Conservation (phyloP, 345 rosid species). For the Lumnitzera littorea region DNA sequence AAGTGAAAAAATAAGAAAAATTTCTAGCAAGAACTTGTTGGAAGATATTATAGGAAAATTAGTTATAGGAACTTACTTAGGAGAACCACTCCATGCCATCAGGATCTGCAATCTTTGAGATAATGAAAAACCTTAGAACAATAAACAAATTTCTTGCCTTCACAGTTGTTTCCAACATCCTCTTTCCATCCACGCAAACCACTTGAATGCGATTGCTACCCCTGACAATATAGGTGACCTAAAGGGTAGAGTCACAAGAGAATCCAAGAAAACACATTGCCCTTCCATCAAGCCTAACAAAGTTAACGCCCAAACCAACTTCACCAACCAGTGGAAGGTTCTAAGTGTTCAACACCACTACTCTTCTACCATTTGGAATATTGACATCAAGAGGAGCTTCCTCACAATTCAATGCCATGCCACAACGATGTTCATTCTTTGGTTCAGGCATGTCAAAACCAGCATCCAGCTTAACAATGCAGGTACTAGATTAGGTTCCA, state of each 20-base stretch:
- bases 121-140: conserved; percentile 85
- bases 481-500: conserved; percentile 36
- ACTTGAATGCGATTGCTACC: conserved; percentile 77
- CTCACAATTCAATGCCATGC: conserved; percentile 60
- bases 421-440: conserved; percentile 40
- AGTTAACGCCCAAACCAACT: conserved; percentile 85
- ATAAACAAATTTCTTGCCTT: conserved; percentile 70
- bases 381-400: conserved; percentile 87
- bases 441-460: conserved; percentile 56
- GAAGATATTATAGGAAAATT: no score
- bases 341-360: conserved; percentile 73
- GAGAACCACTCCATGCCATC: conserved; percentile 93
- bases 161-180: conserved; percentile 64
- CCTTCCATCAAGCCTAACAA: conserved; percentile 61
- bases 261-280: conserved; percentile 98
- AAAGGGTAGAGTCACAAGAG: conserved; percentile 83
- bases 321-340: conserved; percentile 82
- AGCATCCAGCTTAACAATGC: conserved; percentile 58
- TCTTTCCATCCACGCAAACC: conserved; percentile 63
- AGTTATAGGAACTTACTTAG: conserved; percentile 18
- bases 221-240: conserved; percentile 68
- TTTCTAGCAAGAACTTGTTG: no score
- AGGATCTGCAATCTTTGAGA: conserved; percentile 74
- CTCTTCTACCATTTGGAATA: conserved; percentile 68
- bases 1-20: no score